These are phyloP conservation scores for Dendrostoma leiphaemia DNA, from an alignment of 2,329 filamentous ascomycete species.

Conservation along the genomic window DNA sequence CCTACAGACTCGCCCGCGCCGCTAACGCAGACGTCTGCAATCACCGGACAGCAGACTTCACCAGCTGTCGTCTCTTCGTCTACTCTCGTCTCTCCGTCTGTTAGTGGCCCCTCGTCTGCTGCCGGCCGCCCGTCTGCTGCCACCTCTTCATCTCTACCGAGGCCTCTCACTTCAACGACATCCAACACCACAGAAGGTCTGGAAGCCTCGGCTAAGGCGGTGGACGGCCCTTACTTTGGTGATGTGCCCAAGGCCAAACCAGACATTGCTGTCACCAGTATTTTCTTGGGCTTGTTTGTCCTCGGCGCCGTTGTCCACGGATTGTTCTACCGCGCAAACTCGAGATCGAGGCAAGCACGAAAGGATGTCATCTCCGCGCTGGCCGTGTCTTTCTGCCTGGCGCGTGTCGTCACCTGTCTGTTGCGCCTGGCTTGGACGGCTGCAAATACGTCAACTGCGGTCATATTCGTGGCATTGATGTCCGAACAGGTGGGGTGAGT, in stretches of 20 bases:
- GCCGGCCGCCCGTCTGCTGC: no score
- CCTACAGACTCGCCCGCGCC: background rate
- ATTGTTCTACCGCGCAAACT: background rate
- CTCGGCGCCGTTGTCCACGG: background rate
- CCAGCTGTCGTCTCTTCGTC: no score
- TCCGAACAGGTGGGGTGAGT: constrained; percentile 11
- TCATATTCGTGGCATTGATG: constrained; percentile 2
- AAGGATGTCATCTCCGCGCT: constrained; percentile 1
- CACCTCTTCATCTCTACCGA: no score
- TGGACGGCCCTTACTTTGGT: constrained; percentile 3
- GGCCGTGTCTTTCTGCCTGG: constrained; percentile 9
- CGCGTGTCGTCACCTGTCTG: background rate
- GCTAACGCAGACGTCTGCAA: no score
- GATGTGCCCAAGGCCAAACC: background rate
- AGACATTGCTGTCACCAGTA: background rate
- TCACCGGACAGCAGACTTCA: no score
- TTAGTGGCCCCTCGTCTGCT: no score
- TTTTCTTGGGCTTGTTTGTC: background rate
- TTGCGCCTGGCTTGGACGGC: constrained; percentile 2
- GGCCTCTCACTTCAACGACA: background rate
- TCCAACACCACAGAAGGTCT: no score
- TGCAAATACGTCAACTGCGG: background rate
- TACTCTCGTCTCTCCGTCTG: no score
- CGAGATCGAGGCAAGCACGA: background rate
- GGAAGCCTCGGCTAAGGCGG: background rate